Conservation (phyloP, 345 rosid species). For the Bretschneidera sinensis region DNA sequence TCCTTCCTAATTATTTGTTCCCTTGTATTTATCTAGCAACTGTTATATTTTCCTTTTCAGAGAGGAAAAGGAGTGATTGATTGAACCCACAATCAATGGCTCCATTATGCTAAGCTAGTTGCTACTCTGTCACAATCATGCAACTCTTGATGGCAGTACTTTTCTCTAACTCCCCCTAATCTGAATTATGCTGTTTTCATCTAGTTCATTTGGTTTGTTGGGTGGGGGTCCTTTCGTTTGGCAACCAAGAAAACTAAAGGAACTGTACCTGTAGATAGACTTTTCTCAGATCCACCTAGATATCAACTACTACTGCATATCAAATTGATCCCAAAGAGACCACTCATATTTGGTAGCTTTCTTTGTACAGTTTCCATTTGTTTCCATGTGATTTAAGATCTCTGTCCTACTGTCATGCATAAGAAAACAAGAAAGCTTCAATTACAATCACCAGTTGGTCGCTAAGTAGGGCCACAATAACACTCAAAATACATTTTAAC, state of each 20-base stretch:
- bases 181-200: too few relatives aligned
- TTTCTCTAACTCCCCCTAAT: too few relatives aligned
- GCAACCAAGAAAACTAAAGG: too few relatives aligned
- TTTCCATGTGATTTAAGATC: neutral
- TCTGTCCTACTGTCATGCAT: conserved; percentile 22
- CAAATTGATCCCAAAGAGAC: conserved; percentile 5
- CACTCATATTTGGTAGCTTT: conserved; percentile 23
- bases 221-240: too few relatives aligned
- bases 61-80: neutral
- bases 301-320: neutral
- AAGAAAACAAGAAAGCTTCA: conserved; percentile 32
- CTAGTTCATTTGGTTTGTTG: too few relatives aligned
- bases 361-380: conserved; percentile 24
- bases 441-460: conserved; percentile 23
- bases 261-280: neutral
- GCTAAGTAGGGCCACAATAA: conserved; percentile 32
- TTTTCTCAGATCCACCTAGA: neutral
- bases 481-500: conserved; percentile 18
- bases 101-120: too few relatives aligned
- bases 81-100: conserved; percentile 1
- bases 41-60: neutral
- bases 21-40: neutral
- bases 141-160: too few relatives aligned
- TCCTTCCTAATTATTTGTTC: too few relatives aligned
- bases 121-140: too few relatives aligned